Conservation (phyloP, 768 basidiomycete species). For the Lactarius tabidus region DNA sequence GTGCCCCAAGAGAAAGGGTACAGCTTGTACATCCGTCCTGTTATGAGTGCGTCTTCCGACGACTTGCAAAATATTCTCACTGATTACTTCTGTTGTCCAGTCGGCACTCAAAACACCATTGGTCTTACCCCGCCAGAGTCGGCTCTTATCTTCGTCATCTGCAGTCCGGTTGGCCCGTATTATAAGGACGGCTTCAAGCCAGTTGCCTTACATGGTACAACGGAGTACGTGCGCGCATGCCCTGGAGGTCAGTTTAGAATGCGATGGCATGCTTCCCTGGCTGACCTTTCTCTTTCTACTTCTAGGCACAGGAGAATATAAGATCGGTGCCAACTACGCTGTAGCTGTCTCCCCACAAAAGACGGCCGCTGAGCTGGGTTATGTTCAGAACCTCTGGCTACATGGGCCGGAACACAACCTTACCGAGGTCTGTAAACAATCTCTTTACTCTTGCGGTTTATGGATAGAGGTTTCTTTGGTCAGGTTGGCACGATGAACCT, state of each 20-base stretch:
- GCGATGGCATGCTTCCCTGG: neutral
- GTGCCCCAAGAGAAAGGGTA: conserved; percentile 47
- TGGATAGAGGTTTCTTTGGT: conserved; percentile 30
- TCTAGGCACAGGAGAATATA: conserved; percentile 46
- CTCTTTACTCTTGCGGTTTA: conserved; percentile 33
- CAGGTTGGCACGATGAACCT: conserved; percentile 82
- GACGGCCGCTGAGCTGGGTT: conserved; percentile 62
- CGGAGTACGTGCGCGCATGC: conserved; percentile 76
- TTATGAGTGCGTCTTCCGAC: conserved; percentile 29
- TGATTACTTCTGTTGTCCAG: conserved; percentile 2
- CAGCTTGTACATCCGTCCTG: conserved; percentile 49
- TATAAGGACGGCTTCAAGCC: conserved; percentile 50
- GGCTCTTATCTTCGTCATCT: conserved; percentile 48
- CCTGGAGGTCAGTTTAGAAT: conserved; percentile 61
- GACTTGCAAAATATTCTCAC: neutral
- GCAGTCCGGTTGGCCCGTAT: conserved; percentile 46
- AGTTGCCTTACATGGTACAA: conserved; percentile 59
- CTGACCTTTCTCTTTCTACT: neutral
- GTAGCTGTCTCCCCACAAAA: conserved; percentile 60
- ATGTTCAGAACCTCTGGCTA: conserved; percentile 78
- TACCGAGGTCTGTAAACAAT: conserved; percentile 42
- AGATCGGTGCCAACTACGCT: conserved; percentile 64
- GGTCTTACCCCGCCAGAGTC: conserved; percentile 48
- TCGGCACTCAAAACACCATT: conserved; percentile 46
- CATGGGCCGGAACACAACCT: conserved; percentile 56